These are phyloP conservation scores for Syncephalastrum sp. DNA, from an alignment of 371 early-diverging fungal species.

Conservation along the genomic window DNA sequence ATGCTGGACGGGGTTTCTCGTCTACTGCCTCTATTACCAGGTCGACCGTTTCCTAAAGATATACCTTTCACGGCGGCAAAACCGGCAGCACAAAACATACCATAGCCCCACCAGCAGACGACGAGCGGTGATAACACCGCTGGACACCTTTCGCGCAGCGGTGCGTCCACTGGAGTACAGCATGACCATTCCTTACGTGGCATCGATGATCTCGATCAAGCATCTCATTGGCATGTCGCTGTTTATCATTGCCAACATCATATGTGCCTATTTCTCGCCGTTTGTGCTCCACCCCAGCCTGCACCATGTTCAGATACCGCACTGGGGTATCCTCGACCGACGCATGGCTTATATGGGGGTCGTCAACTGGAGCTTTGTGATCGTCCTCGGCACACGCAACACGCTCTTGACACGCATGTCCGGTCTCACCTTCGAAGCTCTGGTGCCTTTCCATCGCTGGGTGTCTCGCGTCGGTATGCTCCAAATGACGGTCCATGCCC, in stretches of 20 bases:
- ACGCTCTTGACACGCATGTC: slow-evolving; percentile 34
- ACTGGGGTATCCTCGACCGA: slow-evolving; percentile 32
- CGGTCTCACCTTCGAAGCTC: slow-evolving; percentile 39
- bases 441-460: slow-evolving; percentile 47
- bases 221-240: slow-evolving; percentile 32
- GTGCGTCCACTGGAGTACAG: slow-evolving; percentile 22
- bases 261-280: slow-evolving; percentile 34
- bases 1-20: slow-evolving; percentile 35
- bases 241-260: slow-evolving; percentile 30
- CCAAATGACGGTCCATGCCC: slow-evolving; percentile 37
- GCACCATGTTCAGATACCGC: slow-evolving; percentile 7
- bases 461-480: slow-evolving; percentile 38
- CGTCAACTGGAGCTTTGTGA: slow-evolving; percentile 44
- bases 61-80: slow-evolving; percentile 17
- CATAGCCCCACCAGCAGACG: not conserved
- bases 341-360: slow-evolving; percentile 40
- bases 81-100: not conserved
- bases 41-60: slow-evolving; percentile 24
- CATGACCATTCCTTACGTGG: slow-evolving; percentile 34
- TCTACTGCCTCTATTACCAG: slow-evolving; percentile 39
- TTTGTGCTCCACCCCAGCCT: slow-evolving; percentile 16
- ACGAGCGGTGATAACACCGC: not conserved
- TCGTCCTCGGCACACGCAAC: slow-evolving; percentile 41
- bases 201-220: slow-evolving; percentile 39
- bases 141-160: slow-evolving; percentile 1